Conservation (phyloP, 345 rosid genomes). For the Aquilaria malaccensis region DNA sequence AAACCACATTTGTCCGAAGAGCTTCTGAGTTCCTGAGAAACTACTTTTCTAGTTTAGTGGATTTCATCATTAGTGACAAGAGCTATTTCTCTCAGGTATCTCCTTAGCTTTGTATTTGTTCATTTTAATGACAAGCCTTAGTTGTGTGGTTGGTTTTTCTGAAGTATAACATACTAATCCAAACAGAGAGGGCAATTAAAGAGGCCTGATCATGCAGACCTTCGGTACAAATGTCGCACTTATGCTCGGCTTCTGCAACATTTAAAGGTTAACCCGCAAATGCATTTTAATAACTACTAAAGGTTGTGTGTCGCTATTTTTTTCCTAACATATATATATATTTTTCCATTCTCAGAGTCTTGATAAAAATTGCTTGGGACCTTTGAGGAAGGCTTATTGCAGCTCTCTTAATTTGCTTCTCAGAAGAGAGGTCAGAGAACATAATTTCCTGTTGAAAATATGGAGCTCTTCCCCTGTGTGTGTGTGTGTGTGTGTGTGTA, state of each 20-base stretch:
- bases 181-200: conserved; percentile 94
- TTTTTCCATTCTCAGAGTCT: conserved; percentile 52
- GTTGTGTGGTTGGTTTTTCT: conserved; percentile 10
- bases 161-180: conserved; percentile 15
- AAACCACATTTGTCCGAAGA: conserved; percentile 73
- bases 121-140: conserved; percentile 5
- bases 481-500: no score
- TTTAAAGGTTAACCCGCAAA: conserved; percentile 55
- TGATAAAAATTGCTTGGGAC: conserved; percentile 81
- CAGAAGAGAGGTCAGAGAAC: conserved; percentile 84
- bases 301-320: conserved; percentile 1
- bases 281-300: conserved; percentile 4
- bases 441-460: neutral
- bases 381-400: conserved; percentile 95
- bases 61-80: conserved; percentile 97
- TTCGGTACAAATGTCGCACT: conserved; percentile 97
- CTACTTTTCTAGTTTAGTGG: conserved; percentile 97
- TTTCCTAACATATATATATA: conserved; percentile 16
- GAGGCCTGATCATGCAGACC: conserved; percentile 99
- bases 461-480: no score
- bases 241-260: conserved; percentile 99
- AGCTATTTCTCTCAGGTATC: conserved; percentile 96
- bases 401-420: conserved; percentile 95
- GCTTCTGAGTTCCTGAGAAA: conserved; percentile 96
- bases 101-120: conserved; percentile 8